Evolutionary conservation across 2,329 filamentous ascomycete genomes (phyloP), one percentile per base, ranked within the genome.

Genomic region (Alternaria postmessia): DNA sequence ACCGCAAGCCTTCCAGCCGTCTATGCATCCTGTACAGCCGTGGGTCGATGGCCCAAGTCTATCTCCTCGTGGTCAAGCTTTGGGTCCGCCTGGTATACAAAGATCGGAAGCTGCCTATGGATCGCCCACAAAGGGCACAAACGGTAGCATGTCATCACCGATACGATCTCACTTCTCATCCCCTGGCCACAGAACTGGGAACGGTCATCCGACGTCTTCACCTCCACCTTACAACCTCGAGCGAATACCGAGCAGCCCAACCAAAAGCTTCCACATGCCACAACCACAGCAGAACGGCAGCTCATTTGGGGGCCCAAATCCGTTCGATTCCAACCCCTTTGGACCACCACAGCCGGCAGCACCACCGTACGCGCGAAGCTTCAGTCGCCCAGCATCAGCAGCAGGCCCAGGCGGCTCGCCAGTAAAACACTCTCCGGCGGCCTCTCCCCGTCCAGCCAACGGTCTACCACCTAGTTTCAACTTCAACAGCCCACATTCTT

Each of bases 401-500:
- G 67, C 72, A 28, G 69, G 70, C 24, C 63, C 67, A 16, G 64
- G 59, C 28, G 68, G 69, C 20, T 79, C 76, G 5, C 77, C 77
- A 7, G 66, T 77, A 9, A 79, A 79, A 55, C 70, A 77, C 43
- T 73, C 75, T 0, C 74, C 76, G 9, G 71, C 68, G 5, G 71
- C 71, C 41, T 79, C 77, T 6, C 76, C 77, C 3, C 74, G 72
- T 26, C 75, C 72, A 9, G 32, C 69, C 6, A 78, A 77, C 53
- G 71, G 71, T 14, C 59, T 76, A 7, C 71, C 75, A 8, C 71
- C 66, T 20, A 62, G 66, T 14, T 75, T 75, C 63, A 72, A 76
- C 47, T 76, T 77, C 64, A 71, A 75, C 58, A 77, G 73, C 81
- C 84, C 56, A 70, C 85, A 75, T 77, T 84, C 57, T 76, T 86